Percentiles rank a stretch among this genome's conserved stretches.
Evolutionary conservation across 208 protist species (phyloP).

Genomic region (Leishmania major): DNA sequence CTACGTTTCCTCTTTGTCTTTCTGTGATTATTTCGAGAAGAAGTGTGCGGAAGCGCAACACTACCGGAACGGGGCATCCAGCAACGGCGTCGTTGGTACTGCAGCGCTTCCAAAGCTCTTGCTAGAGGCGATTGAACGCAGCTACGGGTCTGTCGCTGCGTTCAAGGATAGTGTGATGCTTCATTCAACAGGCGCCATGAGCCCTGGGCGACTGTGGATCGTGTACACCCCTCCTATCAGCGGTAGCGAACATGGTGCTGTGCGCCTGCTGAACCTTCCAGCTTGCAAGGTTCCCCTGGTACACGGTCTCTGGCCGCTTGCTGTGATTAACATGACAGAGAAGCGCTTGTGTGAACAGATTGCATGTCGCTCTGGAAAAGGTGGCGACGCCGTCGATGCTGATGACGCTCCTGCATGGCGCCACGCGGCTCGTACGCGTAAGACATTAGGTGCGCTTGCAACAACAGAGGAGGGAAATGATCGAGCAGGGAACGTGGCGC

Average conservation of each 20-base stretch:
- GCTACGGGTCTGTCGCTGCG: constrained; percentile 44
- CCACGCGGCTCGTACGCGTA: constrained; percentile 51
- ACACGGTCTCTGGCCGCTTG: constrained; percentile 82
- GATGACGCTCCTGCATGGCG: constrained; percentile 50
- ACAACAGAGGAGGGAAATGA: constrained; percentile 9
- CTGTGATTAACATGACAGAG: constrained; percentile 73
- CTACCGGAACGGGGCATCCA: background rate
- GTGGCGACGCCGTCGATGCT: background rate
- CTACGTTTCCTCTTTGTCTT: constrained; percentile 71
- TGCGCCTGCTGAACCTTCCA: constrained; percentile 50
- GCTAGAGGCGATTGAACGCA: constrained; percentile 22
- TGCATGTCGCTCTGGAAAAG: constrained; percentile 3
- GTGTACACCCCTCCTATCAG: constrained; percentile 41
- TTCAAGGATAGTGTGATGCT: constrained; percentile 41
- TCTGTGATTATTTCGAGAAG: constrained; percentile 60
- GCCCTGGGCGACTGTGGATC: constrained; percentile 70
- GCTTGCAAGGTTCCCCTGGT: constrained; percentile 50
- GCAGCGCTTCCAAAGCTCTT: constrained; percentile 17
- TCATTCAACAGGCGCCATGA: constrained; percentile 41
- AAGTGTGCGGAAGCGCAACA: constrained; percentile 18
- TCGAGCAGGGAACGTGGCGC: background rate
- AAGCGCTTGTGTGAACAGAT: constrained; percentile 36
- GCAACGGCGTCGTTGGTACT: background rate
- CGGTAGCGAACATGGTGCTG: constrained; percentile 26
- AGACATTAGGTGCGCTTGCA: constrained; percentile 2